These are phyloP conservation scores for Aspergillus pseudoterreus DNA, from an alignment of 2,329 filamentous ascomycete species.

Conservation along the genomic window DNA sequence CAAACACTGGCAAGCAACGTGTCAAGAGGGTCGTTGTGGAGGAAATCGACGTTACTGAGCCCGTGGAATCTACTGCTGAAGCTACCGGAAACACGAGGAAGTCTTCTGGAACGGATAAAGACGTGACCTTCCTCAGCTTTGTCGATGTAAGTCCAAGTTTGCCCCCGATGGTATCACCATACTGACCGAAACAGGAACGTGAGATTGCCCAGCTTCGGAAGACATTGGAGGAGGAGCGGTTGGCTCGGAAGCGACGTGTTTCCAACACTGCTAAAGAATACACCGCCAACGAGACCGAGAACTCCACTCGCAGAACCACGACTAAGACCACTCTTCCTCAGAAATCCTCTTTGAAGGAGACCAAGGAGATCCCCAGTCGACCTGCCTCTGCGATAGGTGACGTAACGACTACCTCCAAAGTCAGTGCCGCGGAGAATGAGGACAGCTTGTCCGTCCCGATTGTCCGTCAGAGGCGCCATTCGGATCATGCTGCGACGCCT, in stretches of 20 bases:
- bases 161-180: not conserved
- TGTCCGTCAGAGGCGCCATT: conserved; percentile 35
- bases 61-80: conserved; percentile 24
- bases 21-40: conserved; percentile 37
- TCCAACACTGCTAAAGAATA: conserved; percentile 27
- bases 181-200: conserved; percentile 26
- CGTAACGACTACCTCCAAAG: conserved; percentile 28
- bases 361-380: conserved; percentile 34
- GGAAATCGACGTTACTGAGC: conserved; percentile 28
- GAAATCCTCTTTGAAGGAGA: conserved; percentile 55
- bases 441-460: conserved; percentile 26
- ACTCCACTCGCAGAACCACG: conserved; percentile 35
- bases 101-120: conserved; percentile 25
- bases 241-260: conserved; percentile 41
- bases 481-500: conserved; percentile 47
- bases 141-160: conserved; percentile 41
- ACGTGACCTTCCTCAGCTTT: conserved; percentile 54
- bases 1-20: conserved; percentile 38
- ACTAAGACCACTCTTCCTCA: conserved; percentile 40
- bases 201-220: conserved; percentile 54
- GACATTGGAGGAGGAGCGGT: conserved; percentile 53
- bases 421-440: conserved; percentile 24
- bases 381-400: conserved; percentile 35
- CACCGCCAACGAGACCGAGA: conserved; percentile 37
- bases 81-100: conserved; percentile 25